Base-by-base conservation (phyloP, 768 basidiomycete species). In the Lyophyllum semitale region DNA sequence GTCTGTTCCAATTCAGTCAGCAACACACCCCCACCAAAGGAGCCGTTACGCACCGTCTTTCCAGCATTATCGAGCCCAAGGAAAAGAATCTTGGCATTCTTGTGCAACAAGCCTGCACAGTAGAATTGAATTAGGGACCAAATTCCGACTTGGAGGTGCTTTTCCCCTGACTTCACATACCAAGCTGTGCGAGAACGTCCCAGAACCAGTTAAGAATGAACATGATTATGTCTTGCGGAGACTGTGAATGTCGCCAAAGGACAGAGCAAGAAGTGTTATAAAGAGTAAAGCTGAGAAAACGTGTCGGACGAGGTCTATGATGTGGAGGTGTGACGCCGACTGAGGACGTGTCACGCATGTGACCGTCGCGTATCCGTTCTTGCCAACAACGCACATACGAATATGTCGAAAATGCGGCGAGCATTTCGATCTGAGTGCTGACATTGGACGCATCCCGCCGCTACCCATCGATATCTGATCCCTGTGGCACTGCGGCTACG, bases 21-120 rank as follows among this genome's bases (percentile, higher is more conserved):
- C 47, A 35, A 8, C 38, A 9, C 8, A 25, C n/a, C 52, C 27
- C 35, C 4, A 18, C 11, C 32, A 33, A 33, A 9, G n/a, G 55
- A 4, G 22, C 1, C 4, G 33, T 20, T 13, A 66, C 89, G 56
- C 59, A 97, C 96, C 57, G 97, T 98, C 84, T 98, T 99, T 69
- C 97, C 96, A 49, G 97, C 97, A 79, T 98, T 99, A 72, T 98
- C 96, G 52, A 98, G 84, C 59, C 97, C 97, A 49, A 99, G 84
- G 87, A 99, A 99, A 60, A 99, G 84, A 70, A 99, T 97, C 84
- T 98, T 99, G 62, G 97, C 97, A 70, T 97, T 98, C 89, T 99
- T 97, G 81, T 95, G 91, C 76, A 89, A 66, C 65, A 96, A 81
- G 61, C 94, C 94, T 95, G 59, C 32, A 18, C 18, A 26, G 17